phyloP scores from a whole-genome alignment of 768 basidiomycete species.

The Boletus coccyginus region DNA sequence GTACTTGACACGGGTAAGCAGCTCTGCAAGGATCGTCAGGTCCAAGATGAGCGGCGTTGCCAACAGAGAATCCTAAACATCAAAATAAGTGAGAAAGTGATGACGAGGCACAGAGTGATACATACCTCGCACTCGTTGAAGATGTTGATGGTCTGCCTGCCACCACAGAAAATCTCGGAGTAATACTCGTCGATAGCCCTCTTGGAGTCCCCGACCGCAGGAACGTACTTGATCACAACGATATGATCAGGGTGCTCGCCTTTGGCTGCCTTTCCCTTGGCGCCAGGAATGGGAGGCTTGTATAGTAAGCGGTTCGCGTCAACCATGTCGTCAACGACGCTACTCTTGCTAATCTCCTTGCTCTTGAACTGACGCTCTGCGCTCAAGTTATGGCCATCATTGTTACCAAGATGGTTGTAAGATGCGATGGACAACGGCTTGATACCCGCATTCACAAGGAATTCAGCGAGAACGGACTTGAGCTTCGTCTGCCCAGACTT shows the following conservation, averaged over 20 bases:
- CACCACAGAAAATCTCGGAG: slow-evolving; percentile 97
- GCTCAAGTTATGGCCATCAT: slow-evolving; percentile 90
- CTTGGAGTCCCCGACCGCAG: slow-evolving; percentile 96
- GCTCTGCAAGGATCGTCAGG: slow-evolving; percentile 87
- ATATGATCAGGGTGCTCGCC: slow-evolving; percentile 98
- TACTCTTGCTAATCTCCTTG: slow-evolving; percentile 98
- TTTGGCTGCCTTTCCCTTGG: slow-evolving; percentile 60
- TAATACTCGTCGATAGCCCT: slow-evolving; percentile 99
- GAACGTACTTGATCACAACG: slow-evolving; percentile 96
- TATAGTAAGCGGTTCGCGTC: slow-evolving; percentile 84
- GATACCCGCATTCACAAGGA: slow-evolving; percentile 98
- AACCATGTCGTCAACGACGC: slow-evolving; percentile 98
- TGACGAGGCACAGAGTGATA: background rate
- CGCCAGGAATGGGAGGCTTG: slow-evolving; percentile 67
- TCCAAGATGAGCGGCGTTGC: slow-evolving; percentile 97
- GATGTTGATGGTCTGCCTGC: slow-evolving; percentile 90
- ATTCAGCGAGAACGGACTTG: slow-evolving; percentile 96
- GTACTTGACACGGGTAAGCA: slow-evolving; percentile 91
- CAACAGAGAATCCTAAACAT: slow-evolving; percentile 79
- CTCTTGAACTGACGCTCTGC: slow-evolving; percentile 93
- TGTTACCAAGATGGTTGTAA: slow-evolving; percentile 99
- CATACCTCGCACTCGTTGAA: slow-evolving; percentile 96
- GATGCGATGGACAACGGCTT: slow-evolving; percentile 96
- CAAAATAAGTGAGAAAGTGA: background rate
- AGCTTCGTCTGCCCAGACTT: slow-evolving; percentile 98